Evolutionary conservation across 78 protist species (phyloP).

Genomic region (Dictyostelium brefeldianum): DNA sequence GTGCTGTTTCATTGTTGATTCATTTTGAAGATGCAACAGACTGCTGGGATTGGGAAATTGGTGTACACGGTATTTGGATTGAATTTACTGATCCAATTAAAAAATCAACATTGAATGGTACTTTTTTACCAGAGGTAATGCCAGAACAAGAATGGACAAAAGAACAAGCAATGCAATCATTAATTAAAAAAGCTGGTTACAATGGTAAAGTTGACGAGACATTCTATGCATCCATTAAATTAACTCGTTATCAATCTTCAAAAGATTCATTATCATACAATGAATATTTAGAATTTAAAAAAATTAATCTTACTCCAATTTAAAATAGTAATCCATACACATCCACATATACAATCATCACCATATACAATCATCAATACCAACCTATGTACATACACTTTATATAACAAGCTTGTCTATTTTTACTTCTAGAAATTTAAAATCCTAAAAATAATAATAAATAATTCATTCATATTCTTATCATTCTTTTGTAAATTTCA

Average conservation of each 20-base stretch:
- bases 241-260: slow-evolving; percentile 83
- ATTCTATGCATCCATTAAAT: slow-evolving; percentile 6
- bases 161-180: slow-evolving; percentile 65
- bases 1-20: slow-evolving; percentile 69
- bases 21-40: slow-evolving; percentile 71
- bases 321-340: neutral
- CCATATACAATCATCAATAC: no score
- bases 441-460: no score
- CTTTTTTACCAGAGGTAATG: slow-evolving; percentile 85
- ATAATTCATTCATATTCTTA: no score
- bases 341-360: no score
- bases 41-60: slow-evolving; percentile 83
- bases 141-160: slow-evolving; percentile 84
- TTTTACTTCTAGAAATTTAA: no score
- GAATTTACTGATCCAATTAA: slow-evolving; percentile 48
- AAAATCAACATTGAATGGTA: neutral
- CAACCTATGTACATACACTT: no score
- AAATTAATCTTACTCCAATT: neutral
- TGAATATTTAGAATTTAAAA: slow-evolving; percentile 14
- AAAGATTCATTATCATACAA: slow-evolving; percentile 31
- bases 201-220: slow-evolving; percentile 31
- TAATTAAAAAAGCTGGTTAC: slow-evolving; percentile 83
- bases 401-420: no score
- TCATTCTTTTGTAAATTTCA: no score
- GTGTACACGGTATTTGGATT: slow-evolving; percentile 83